Evolutionary conservation across 495 filamentous ascomycete species (phyloP).

Genomic region (Sordaria brevicollis): DNA sequence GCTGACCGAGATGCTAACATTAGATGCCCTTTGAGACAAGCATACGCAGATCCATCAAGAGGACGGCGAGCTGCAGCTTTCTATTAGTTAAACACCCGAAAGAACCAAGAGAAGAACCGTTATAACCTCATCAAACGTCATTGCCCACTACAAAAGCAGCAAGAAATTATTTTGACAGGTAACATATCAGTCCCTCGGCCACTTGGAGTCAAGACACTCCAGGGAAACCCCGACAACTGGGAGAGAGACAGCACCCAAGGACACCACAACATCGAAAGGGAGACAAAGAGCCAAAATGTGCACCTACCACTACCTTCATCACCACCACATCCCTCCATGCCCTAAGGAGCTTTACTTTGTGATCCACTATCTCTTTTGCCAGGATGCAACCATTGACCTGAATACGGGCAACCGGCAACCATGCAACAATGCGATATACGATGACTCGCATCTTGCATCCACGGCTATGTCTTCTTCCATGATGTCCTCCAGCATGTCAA

Average conservation of each 20-base stretch:
- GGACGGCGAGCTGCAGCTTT: not conserved
- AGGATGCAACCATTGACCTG: constrained; percentile 13
- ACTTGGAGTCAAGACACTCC: not conserved
- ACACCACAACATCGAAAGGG: not conserved
- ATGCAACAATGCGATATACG: constrained; percentile 16
- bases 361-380: constrained; percentile 32
- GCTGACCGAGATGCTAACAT: not conserved
- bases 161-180: not conserved
- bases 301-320: constrained; percentile 13
- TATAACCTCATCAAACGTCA: not conserved
- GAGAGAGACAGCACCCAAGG: not conserved
- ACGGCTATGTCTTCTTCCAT: not conserved
- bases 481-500: not conserved
- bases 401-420: constrained; percentile 5
- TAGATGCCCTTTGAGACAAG: not conserved
- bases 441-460: constrained; percentile 4
- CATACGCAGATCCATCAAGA: not conserved
- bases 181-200: not conserved
- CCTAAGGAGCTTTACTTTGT: constrained; percentile 26
- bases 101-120: not conserved
- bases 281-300: constrained; percentile 3
- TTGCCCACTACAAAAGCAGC: not conserved
- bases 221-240: not conserved
- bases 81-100: not conserved
- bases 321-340: constrained; percentile 31